Conservation (phyloP, 371 early-diverging fungal species). For the Mucor irregularis region DNA sequence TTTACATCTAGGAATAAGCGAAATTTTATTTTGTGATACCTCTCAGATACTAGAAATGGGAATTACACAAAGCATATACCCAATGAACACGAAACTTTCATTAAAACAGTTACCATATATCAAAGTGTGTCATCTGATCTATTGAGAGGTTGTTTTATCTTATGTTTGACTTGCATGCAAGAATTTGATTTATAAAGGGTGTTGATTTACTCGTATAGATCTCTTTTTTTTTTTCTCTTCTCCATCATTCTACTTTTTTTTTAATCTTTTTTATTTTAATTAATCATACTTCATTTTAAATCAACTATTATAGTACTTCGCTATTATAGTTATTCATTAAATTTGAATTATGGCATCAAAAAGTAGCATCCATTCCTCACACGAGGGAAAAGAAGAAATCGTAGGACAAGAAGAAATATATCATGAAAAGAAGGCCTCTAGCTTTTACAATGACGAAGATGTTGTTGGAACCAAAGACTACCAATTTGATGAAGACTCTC, state of each 20-base stretch:
- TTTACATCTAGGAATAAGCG: too few relatives aligned
- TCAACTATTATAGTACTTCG: neutral
- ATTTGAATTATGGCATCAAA: neutral
- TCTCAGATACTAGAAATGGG: too few relatives aligned
- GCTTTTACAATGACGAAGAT: neutral
- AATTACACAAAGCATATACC: too few relatives aligned
- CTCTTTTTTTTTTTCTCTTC: neutral
- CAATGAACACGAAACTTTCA: too few relatives aligned
- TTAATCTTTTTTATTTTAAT: neutral
- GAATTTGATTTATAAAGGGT: neutral
- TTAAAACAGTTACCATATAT: neutral
- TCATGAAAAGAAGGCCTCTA: too few relatives aligned
- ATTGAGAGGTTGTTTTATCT: neutral
- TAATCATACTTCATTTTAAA: neutral
- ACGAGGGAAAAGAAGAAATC: neutral
- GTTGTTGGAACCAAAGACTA: neutral
- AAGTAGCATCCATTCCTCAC: neutral
- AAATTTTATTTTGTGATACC: too few relatives aligned
- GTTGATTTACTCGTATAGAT: too few relatives aligned
- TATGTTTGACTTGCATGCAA: neutral
- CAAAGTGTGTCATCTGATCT: neutral
- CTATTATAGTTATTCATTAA: neutral
- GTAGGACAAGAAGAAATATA: neutral
- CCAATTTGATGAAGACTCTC: slow-evolving; percentile 61
- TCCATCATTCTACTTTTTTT: neutral